Evolutionary conservation across 1,139 yeast species (phyloP).

Genomic region (Saccharomyces hybrid): DNA sequence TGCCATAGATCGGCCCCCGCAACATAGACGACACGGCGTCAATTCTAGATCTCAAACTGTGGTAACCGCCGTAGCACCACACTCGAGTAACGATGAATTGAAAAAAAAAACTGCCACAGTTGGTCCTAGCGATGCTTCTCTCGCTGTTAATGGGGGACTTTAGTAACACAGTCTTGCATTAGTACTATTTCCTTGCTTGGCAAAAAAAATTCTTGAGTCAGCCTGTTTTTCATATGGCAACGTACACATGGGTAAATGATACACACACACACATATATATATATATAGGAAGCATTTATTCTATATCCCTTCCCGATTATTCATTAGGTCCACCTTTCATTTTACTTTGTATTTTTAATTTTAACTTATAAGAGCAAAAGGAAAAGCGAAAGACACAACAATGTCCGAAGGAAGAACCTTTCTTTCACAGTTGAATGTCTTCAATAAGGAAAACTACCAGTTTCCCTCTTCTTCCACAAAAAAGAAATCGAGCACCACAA

Average conservation of each 20-base stretch:
- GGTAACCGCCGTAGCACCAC: not conserved
- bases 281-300: not conserved
- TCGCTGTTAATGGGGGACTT: not conserved
- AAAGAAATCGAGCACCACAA: slow-evolving; percentile 2
- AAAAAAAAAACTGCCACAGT: not conserved
- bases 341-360: not conserved
- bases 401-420: slow-evolving; percentile 18
- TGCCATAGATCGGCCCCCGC: not conserved
- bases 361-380: not conserved
- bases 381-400: slow-evolving; percentile 1
- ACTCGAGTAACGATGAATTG: not conserved
- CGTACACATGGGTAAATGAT: not conserved
- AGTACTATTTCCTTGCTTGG: not conserved
- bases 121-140: not conserved
- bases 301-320: not conserved
- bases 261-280: not conserved
- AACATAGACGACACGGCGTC: not conserved
- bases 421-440: slow-evolving; percentile 24
- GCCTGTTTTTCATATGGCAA: not conserved
- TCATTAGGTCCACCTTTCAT: not conserved
- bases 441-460: slow-evolving; percentile 25
- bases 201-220: not conserved
- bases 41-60: not conserved
- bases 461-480: slow-evolving; percentile 7
- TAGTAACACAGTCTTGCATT: not conserved